A percentile compares a stretch with the other conserved stretches of the same genome.
phyloP scores from a whole-genome alignment of 1,284 basidiomycete genomes.

The Ceratobasidium papillatum region DNA sequence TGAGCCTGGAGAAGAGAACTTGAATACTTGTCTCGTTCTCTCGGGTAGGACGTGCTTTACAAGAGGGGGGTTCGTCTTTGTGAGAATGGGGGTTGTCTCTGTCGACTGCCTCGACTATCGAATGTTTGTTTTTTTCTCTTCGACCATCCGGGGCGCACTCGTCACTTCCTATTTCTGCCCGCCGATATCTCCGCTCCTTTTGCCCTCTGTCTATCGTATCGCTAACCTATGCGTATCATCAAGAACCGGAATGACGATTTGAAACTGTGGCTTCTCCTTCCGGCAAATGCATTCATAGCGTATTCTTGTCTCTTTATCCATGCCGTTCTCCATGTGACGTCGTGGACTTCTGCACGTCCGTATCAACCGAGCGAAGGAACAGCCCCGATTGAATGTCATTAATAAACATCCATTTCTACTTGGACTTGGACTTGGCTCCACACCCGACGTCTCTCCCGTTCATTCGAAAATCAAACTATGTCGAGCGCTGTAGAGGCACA shows the following conservation, averaged over 20 bases:
- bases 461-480: not conserved
- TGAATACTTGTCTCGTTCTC: no score
- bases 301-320: slow-evolving; percentile 1
- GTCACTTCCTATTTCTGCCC: not conserved
- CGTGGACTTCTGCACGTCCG: not conserved
- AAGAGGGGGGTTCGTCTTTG: not conserved
- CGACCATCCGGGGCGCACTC: not conserved
- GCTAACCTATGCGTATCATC: not conserved
- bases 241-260: not conserved
- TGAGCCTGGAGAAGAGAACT: no score
- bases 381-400: not conserved
- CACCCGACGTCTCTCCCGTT: not conserved
- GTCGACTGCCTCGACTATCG: not conserved
- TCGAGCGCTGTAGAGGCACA: slow-evolving; percentile 17
- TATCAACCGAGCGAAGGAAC: not conserved
- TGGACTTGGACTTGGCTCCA: not conserved
- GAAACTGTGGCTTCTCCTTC: not conserved
- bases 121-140: not conserved
- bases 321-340: not conserved
- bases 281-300: not conserved
- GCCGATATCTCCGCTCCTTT: not conserved
- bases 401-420: not conserved
- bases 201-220: not conserved
- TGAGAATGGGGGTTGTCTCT: not conserved
- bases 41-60: not conserved